Conservation (phyloP, 306 rosid genomes). For the Citrullus mucosospermus region DNA sequence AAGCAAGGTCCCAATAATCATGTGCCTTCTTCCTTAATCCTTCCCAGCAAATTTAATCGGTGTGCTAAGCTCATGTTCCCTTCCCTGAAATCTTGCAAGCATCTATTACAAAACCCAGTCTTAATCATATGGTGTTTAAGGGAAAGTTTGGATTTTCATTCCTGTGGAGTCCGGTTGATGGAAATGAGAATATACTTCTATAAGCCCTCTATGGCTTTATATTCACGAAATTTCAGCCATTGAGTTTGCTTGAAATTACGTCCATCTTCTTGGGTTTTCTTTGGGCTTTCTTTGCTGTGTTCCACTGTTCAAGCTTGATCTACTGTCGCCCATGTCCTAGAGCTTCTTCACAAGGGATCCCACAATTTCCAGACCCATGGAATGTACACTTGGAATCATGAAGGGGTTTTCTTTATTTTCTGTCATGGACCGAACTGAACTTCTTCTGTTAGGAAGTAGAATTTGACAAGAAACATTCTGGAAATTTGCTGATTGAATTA, state of each 20-base stretch:
- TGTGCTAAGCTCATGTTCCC: too few relatives aligned
- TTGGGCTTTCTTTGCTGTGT: background rate
- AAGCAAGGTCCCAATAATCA: too few relatives aligned
- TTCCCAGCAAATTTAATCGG: too few relatives aligned
- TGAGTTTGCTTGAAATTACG: background rate
- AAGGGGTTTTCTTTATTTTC: background rate
- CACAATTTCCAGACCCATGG: background rate
- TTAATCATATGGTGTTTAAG: background rate
- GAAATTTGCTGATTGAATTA: background rate
- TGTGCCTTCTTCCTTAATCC: too few relatives aligned
- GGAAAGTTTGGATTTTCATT: background rate
- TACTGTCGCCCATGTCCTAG: background rate
- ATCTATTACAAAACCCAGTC: too few relatives aligned
- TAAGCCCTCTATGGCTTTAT: background rate
- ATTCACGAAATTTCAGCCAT: background rate
- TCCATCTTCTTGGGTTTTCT: background rate
- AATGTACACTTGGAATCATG: background rate
- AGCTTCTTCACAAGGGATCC: background rate
- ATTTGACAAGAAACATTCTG: background rate
- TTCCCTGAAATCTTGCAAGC: too few relatives aligned
- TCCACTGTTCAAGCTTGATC: background rate
- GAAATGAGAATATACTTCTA: too few relatives aligned
- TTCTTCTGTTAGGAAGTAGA: background rate
- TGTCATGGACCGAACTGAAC: background rate
- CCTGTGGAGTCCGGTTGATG: background rate